Evolutionary conservation across 2,329 filamentous ascomycete species (phyloP).

Genomic region (Talaromyces sp.): DNA sequence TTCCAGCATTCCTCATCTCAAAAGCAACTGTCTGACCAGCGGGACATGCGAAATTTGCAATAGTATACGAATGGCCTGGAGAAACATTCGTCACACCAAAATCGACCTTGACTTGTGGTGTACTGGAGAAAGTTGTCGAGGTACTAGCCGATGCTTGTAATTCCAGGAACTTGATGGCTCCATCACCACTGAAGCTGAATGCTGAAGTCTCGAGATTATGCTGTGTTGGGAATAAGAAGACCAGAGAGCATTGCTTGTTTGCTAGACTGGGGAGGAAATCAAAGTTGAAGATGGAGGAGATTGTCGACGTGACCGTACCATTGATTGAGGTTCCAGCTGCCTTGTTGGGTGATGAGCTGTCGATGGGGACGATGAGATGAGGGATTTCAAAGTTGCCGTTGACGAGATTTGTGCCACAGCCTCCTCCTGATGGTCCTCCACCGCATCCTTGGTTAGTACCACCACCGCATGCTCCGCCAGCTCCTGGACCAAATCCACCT

Average conservation of each 20-base stretch:
- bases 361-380: conserved; percentile 58
- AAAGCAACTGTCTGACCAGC: conserved; percentile 50
- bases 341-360: conserved; percentile 49
- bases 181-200: conserved; percentile 52
- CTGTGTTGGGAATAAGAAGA: conserved; percentile 60
- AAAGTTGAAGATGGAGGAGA: conserved; percentile 64
- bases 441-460: background rate
- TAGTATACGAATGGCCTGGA: conserved; percentile 52
- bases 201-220: conserved; percentile 55
- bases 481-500: background rate
- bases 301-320: conserved; percentile 50
- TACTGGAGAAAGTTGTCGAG: conserved; percentile 52
- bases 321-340: conserved; percentile 52
- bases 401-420: conserved; percentile 43
- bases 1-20: conserved; percentile 48
- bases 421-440: conserved; percentile 11
- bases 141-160: conserved; percentile 45
- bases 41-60: conserved; percentile 52
- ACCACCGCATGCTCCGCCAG: conserved; percentile 11
- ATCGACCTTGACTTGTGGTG: conserved; percentile 44
- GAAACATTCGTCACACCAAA: conserved; percentile 43
- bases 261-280: conserved; percentile 53
- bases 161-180: conserved; percentile 50
- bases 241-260: conserved; percentile 58
- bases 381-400: conserved; percentile 51